These are phyloP conservation scores for Trametes cinnabarina DNA, from an alignment of 768 basidiomycete species.

Conservation along the genomic window DNA sequence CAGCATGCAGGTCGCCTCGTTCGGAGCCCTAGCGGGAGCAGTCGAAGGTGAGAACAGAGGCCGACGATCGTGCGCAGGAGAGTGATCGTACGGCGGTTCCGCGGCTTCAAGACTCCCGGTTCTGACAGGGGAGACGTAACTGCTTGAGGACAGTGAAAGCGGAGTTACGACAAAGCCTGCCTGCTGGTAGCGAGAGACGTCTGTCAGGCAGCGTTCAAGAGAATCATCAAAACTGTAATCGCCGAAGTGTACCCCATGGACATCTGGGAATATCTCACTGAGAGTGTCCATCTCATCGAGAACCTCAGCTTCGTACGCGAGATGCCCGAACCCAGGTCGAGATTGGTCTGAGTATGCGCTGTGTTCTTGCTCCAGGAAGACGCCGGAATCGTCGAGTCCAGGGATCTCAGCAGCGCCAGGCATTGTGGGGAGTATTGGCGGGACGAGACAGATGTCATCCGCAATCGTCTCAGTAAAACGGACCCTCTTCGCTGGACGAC, in stretches of 20 bases:
- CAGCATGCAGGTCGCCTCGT: not conserved
- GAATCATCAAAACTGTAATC: not conserved
- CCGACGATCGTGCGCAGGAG: not conserved
- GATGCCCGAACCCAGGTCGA: slow-evolving; percentile 5
- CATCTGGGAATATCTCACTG: slow-evolving; percentile 23
- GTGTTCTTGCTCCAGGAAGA: slow-evolving; percentile 6
- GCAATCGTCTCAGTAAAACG: not conserved
- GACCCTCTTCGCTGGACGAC: slow-evolving; percentile 10
- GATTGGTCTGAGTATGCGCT: not conserved
- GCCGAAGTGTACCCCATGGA: slow-evolving; percentile 20
- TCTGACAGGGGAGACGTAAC: not conserved
- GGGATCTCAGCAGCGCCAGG: not conserved
- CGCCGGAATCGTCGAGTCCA: slow-evolving; percentile 21
- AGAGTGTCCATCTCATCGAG: slow-evolving; percentile 21
- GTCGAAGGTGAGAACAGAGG: not conserved
- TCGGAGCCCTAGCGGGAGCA: not conserved
- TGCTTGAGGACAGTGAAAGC: not conserved
- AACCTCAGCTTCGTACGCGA: slow-evolving; percentile 22
- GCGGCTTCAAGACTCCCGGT: not conserved
- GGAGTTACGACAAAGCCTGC: not conserved
- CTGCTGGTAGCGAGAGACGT: not conserved
- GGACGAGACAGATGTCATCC: not conserved
- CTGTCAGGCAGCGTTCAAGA: not conserved
- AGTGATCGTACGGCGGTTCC: no score
- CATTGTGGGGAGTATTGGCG: not conserved